Percentiles rank a stretch among this genome's conserved stretches.
These are phyloP conservation scores for Neofusicoccum umdonicola DNA, from an alignment of 2,329 filamentous ascomycete genomes.

Conservation along the genomic window DNA sequence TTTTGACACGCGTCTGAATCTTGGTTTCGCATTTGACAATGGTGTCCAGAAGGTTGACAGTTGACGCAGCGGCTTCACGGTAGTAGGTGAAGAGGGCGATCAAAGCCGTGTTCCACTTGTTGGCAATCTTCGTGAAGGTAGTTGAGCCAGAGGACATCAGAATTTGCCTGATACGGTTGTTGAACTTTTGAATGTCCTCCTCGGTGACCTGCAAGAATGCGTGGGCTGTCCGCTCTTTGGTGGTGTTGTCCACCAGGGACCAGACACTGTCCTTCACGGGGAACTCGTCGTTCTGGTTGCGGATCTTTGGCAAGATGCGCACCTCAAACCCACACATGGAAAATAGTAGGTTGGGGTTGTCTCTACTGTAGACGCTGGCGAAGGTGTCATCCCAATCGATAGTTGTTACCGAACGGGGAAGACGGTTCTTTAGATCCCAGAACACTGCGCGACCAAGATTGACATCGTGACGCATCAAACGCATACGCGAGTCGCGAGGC, in stretches of 20 bases:
- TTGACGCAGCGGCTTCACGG: constrained; percentile 93
- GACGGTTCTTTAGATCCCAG: constrained; percentile 96
- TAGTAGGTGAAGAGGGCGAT: constrained; percentile 99
- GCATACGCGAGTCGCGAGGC: constrained; percentile 96
- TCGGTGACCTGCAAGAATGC: constrained; percentile 97
- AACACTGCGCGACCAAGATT: constrained; percentile 96
- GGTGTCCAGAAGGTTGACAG: constrained; percentile 87
- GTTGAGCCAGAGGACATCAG: constrained; percentile 99
- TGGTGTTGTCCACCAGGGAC: constrained; percentile 94
- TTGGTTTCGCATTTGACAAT: constrained; percentile 99
- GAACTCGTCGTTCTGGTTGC: constrained; percentile 95
- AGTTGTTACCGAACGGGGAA: constrained; percentile 91
- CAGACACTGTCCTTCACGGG: constrained; percentile 97
- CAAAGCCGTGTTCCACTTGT: constrained; percentile 98
- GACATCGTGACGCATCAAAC: constrained; percentile 97
- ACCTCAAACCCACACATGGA: constrained; percentile 99
- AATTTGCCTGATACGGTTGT: constrained; percentile 97
- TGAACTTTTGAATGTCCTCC: constrained; percentile 98
- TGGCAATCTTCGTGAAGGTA: constrained; percentile 99
- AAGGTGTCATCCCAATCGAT: constrained; percentile 99
- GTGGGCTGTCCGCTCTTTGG: constrained; percentile 94
- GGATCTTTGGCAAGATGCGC: constrained; percentile 88
- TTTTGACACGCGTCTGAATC: constrained; percentile 98
- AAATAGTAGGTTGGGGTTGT: constrained; percentile 95
- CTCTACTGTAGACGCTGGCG: constrained; percentile 93